Base-by-base conservation (phyloP, 169 alveolate genomes). In the Besnoitia besnoiti region DNA sequence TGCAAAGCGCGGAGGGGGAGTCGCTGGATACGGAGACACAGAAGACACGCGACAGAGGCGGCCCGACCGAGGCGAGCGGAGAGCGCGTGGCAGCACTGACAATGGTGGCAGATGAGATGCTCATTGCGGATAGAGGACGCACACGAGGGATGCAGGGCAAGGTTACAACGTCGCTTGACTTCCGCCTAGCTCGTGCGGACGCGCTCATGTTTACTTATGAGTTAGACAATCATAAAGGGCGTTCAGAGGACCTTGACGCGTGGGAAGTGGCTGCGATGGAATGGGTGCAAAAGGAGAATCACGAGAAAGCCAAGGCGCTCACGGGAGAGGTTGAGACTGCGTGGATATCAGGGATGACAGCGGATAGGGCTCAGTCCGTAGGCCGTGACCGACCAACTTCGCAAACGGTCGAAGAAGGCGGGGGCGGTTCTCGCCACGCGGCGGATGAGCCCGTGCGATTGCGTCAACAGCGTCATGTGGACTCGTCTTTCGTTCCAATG, bases 131-230 rank as follows among this genome's bases (percentile, higher is more conserved):
- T n/a, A n/a, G n/a, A n/a, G n/a, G n/a, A n/a, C n/a, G n/a, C n/a
- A n/a, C n/a, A n/a, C n/a, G n/a, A 10, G 59, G 59, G 16, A 49
- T 7, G 7, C 59, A 49, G 7, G 33, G 46, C 2, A 67, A 35
- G 10, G 80, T 67, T 10, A 67, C 10, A 7, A 67, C 80, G 4
- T 42, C 80, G 19, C n/a, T 89, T 76, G 92, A 89, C 77, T 89
- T 89, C 75, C 92, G 92, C 0, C 39, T 89, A 27, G 87, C 87
- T 14, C 37, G 46, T 0, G 92, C 92, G n/a, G 92, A 89, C 51
- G 92, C 92, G 0, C 55, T 89, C 73, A 50, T 89, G 87, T 89
- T 89, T 50, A 73, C 50, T 39, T 89, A 73, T 21, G 88, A 89
- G 59, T 35, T 89, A 19, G 92, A 89, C 47, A 37, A 76, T 16